A percentile compares a stretch with the other conserved stretches of the same genome.
Conservation (phyloP, 306 rosid species). For the Luffa acutangula region DNA sequence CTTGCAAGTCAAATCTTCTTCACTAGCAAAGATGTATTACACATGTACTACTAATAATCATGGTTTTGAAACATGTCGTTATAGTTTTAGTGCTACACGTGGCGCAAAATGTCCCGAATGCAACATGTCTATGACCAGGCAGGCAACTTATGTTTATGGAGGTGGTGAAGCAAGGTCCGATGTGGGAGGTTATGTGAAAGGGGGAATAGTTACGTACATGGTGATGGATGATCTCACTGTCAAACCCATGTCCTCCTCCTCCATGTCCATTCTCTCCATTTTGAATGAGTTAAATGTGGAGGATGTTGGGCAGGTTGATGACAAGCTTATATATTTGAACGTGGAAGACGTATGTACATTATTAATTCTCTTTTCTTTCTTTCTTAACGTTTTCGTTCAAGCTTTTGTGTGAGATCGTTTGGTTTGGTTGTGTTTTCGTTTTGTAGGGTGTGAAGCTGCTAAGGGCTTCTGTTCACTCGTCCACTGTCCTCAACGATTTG, state of each 20-base stretch:
- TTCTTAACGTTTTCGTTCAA: too few relatives aligned
- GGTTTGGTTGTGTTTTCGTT: not conserved
- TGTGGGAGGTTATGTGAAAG: conserved; percentile 19
- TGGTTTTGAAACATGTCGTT: too few relatives aligned
- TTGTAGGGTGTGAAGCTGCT: conserved; percentile 19
- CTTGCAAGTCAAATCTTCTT: too few relatives aligned
- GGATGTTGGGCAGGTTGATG: conserved; percentile 15
- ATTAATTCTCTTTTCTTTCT: too few relatives aligned
- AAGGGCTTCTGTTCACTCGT: conserved; percentile 10
- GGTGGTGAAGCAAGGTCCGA: not conserved
- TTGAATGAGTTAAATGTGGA: conserved; percentile 10
- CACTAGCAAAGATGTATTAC: too few relatives aligned
- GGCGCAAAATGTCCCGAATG: too few relatives aligned
- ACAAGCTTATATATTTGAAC: conserved; percentile 9
- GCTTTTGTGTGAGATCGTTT: too few relatives aligned
- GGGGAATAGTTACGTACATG: conserved; percentile 17
- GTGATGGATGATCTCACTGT: conserved; percentile 27
- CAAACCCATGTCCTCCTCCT: conserved; percentile 12
- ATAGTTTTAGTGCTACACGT: too few relatives aligned
- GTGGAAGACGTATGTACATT: not conserved
- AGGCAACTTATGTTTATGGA: not conserved
- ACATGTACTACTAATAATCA: too few relatives aligned
- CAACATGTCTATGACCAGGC: too few relatives aligned
- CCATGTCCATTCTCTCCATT: not conserved
- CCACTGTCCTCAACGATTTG: conserved; percentile 5